Conservation (phyloP, 148 eudicot species). For the Cornus controversa region DNA sequence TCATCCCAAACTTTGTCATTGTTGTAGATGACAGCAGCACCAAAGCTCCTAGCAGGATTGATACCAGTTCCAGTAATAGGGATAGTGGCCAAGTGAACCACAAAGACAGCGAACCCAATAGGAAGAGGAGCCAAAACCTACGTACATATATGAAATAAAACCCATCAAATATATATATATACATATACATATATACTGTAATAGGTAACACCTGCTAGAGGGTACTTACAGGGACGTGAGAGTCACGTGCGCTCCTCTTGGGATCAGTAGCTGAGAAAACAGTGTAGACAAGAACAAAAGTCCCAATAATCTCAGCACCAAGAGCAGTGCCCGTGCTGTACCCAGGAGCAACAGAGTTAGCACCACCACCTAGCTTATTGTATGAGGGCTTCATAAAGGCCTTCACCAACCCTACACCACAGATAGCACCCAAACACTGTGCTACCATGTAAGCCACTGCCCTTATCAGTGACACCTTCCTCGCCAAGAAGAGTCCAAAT, state of each 20-base stretch:
- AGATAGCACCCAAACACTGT: conserved; percentile 35
- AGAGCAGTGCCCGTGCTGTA: conserved; percentile 33
- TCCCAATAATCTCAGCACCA: conserved; percentile 36
- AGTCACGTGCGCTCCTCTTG: conserved; percentile 40
- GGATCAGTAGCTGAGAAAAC: conserved; percentile 43
- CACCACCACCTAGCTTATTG: conserved; percentile 29
- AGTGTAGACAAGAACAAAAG: conserved; percentile 36
- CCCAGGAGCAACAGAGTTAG: conserved; percentile 28
- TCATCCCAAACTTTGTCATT: conserved; percentile 57
- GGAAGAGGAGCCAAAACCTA: conserved; percentile 69
- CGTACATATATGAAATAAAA: too few relatives aligned
- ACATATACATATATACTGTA: not conserved
- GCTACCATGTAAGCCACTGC: conserved; percentile 31
- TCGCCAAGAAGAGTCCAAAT: conserved; percentile 32
- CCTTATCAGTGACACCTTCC: conserved; percentile 31
- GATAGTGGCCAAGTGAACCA: conserved; percentile 76
- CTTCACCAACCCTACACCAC: conserved; percentile 37
- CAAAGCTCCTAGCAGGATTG: conserved; percentile 77
- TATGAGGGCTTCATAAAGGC: conserved; percentile 31
- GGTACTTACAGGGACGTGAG: conserved; percentile 36
- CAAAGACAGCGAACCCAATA: conserved; percentile 71
- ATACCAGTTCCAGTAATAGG: conserved; percentile 77
- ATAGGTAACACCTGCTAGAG: too few relatives aligned
- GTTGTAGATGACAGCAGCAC: conserved; percentile 65
- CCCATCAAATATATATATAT: not conserved